A percentile compares a stretch with the other conserved stretches of the same genome.
These are phyloP conservation scores for Tetrahymena malaccensis DNA, from an alignment of 73 alveolate genomes.

Conservation along the genomic window DNA sequence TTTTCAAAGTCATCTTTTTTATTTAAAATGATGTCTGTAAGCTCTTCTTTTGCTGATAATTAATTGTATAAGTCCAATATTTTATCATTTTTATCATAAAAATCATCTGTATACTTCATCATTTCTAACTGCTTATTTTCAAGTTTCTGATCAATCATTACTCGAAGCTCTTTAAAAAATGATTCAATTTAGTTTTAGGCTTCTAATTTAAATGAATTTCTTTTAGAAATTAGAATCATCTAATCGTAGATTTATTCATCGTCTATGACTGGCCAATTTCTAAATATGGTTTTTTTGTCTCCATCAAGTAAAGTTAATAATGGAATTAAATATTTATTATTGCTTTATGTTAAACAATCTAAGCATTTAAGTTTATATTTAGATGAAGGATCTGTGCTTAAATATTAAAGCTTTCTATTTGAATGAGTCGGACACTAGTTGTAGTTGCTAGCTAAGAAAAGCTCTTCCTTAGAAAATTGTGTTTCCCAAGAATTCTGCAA, in stretches of 20 bases:
- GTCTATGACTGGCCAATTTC: neutral
- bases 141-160: neutral
- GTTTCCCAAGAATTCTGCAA: no score
- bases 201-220: neutral
- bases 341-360: neutral
- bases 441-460: neutral
- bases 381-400: neutral
- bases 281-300: neutral
- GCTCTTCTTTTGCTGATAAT: neutral
- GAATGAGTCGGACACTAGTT: neutral
- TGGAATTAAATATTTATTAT: neutral
- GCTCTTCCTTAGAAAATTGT: neutral
- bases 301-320: neutral
- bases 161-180: neutral
- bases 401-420: neutral
- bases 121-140: neutral
- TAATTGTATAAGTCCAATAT: neutral
- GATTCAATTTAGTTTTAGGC: neutral
- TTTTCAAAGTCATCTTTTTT: neutral
- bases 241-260: neutral
- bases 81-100: neutral
- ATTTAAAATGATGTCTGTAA: neutral
- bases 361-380: neutral
- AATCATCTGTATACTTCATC: neutral
- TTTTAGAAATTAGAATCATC: neutral